phyloP scores from a whole-genome alignment of 2,329 filamentous ascomycete species.

The Hymenoscyphus occultus region DNA sequence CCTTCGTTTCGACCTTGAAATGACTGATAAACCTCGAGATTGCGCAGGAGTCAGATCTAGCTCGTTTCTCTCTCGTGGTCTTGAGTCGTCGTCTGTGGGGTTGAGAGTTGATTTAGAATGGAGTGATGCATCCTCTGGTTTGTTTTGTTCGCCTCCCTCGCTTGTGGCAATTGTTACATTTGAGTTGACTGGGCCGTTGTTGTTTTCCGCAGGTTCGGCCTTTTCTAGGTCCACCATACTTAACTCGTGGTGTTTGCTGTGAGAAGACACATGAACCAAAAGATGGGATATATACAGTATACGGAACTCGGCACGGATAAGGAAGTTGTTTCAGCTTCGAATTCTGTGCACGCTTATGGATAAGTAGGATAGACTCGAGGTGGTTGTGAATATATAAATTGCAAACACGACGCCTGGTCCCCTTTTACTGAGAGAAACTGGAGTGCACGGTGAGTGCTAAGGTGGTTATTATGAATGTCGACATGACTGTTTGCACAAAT shows the following conservation, averaged over 20 bases:
- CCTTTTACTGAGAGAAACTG: neutral
- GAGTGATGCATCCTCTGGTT: conserved; percentile 12
- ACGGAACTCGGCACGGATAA: neutral
- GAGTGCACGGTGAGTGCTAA: neutral
- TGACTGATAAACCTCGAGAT: conserved; percentile 40
- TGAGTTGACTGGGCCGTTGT: conserved; percentile 24
- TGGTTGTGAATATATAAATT: neutral
- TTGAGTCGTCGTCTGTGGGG: neutral
- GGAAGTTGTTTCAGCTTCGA: too few relatives aligned
- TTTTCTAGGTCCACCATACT: conserved; percentile 25
- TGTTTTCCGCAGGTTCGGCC: conserved; percentile 15
- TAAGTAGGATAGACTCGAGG: neutral
- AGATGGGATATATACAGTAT: neutral
- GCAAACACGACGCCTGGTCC: neutral
- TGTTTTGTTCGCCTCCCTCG: conserved; percentile 12
- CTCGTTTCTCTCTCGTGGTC: neutral
- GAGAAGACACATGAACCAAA: neutral
- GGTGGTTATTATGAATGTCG: too few relatives aligned
- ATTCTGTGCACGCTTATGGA: too few relatives aligned
- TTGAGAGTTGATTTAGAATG: conserved; percentile 6
- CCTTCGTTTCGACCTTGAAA: conserved; percentile 55
- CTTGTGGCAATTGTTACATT: conserved; percentile 20
- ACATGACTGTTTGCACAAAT: too few relatives aligned
- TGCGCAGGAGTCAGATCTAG: conserved; percentile 31
- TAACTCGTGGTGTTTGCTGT: neutral